A percentile compares a stretch with the other conserved stretches of the same genome.
Conservation (phyloP, 164 flowering plant species). For the Kingdonia uniflora region DNA sequence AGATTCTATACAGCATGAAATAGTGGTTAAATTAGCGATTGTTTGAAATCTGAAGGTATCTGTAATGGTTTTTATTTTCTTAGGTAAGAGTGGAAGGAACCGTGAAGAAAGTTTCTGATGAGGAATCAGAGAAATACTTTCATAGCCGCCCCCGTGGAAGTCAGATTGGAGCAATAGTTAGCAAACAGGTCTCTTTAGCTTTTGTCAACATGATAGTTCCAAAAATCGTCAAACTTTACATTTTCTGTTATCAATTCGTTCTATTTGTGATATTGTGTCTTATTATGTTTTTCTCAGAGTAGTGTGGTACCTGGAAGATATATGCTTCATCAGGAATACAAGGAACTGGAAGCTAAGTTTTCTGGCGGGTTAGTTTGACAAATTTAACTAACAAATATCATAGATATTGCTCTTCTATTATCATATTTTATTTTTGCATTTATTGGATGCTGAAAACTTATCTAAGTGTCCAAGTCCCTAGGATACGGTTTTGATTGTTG, state of each 20-base stretch:
- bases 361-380: conserved; percentile 58
- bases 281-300: conserved; percentile 39
- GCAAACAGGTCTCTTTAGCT: conserved; percentile 50
- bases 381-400: too few relatives aligned
- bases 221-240: too few relatives aligned
- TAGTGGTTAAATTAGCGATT: too few relatives aligned
- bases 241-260: too few relatives aligned
- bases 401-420: background rate
- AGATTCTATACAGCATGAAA: too few relatives aligned
- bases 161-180: conserved; percentile 84
- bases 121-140: conserved; percentile 85
- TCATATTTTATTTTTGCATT: background rate
- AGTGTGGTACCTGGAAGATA: conserved; percentile 69
- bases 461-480: too few relatives aligned
- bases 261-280: background rate
- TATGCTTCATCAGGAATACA: conserved; percentile 44
- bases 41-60: too few relatives aligned
- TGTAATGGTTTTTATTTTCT: conserved; percentile 8
- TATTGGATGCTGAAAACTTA: too few relatives aligned
- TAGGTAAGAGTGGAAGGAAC: conserved; percentile 90
- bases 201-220: too few relatives aligned
- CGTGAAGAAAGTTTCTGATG: conserved; percentile 71
- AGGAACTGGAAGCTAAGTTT: conserved; percentile 58
- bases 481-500: too few relatives aligned
- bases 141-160: conserved; percentile 92